Percentiles rank a stretch among this genome's conserved stretches.
phyloP scores from a whole-genome alignment of 352 stramenopile genomes.

The Globisporangium yorkense region DNA sequence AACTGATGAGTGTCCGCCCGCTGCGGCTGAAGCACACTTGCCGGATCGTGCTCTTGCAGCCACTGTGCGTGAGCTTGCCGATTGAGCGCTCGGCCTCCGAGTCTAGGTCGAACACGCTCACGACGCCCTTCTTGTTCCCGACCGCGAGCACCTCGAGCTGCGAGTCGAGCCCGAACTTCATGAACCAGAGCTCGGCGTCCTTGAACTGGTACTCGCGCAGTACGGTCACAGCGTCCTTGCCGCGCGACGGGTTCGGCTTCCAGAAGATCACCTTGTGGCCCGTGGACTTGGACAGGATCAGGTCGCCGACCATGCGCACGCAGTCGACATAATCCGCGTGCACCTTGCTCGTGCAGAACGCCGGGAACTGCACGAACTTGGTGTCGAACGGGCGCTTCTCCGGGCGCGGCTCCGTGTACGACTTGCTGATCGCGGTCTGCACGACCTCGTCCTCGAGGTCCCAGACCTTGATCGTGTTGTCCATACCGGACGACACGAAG shows the following conservation, averaged over 20 bases:
- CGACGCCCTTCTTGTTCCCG: slow-evolving; percentile 76
- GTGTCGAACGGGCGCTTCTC: slow-evolving; percentile 69
- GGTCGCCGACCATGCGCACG: slow-evolving; percentile 69
- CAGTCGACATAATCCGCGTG: slow-evolving; percentile 91
- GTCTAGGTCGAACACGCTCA: slow-evolving; percentile 78
- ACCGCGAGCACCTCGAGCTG: slow-evolving; percentile 72
- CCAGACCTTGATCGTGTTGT: slow-evolving; percentile 95
- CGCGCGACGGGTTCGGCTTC: slow-evolving; percentile 83
- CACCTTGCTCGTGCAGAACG: slow-evolving; percentile 89
- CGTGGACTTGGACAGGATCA: slow-evolving; percentile 80
- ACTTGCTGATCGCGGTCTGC: slow-evolving; percentile 67
- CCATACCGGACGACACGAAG: slow-evolving; percentile 89
- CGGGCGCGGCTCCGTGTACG: slow-evolving; percentile 62
- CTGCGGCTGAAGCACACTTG: slow-evolving; percentile 77
- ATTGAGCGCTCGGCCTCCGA: slow-evolving; percentile 58
- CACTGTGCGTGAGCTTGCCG: slow-evolving; percentile 68
- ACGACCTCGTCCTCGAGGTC: slow-evolving; percentile 72
- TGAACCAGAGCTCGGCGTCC: slow-evolving; percentile 82
- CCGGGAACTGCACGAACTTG: slow-evolving; percentile 87
- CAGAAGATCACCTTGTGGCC: slow-evolving; percentile 90
- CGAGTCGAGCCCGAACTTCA: slow-evolving; percentile 79
- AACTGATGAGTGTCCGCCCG: slow-evolving; percentile 62
- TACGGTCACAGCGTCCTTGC: slow-evolving; percentile 76
- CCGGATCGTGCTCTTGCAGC: slow-evolving; percentile 73
- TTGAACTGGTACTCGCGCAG: slow-evolving; percentile 81